phyloP scores from a whole-genome alignment of 352 stramenopile genomes.

The Globisporangium sylvaticum region DNA sequence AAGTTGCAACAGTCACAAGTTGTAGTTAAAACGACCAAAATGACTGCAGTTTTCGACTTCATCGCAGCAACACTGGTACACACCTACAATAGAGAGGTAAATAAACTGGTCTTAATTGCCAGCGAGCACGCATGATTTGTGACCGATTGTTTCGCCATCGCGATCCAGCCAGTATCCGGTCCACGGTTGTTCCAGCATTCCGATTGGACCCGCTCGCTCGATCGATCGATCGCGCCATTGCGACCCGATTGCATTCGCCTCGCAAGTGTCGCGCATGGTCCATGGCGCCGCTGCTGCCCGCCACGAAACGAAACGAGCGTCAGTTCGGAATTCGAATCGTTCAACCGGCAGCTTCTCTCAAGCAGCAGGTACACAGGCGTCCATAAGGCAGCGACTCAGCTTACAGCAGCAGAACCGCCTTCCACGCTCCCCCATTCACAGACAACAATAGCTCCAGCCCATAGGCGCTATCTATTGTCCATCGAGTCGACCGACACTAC shows the following conservation, averaged over 20 bases:
- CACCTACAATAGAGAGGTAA: not conserved
- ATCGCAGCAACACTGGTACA: not conserved
- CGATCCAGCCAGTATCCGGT: not conserved
- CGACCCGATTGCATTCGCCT: slow-evolving; percentile 1
- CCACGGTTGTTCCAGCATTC: not conserved
- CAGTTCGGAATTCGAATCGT: slow-evolving; percentile 13
- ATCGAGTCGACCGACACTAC: not conserved
- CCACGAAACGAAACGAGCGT: not conserved
- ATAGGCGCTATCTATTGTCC: not conserved
- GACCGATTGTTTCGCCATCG: not conserved
- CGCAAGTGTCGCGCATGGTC: not conserved
- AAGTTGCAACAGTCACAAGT: not conserved
- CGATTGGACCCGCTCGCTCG: slow-evolving; percentile 4
- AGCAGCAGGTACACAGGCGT: not conserved
- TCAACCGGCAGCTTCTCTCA: not conserved
- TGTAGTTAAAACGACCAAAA: not conserved
- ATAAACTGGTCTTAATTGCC: not conserved
- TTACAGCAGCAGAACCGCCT: not conserved
- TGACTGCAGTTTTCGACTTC: not conserved
- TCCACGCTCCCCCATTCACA: not conserved
- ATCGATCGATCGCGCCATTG: not conserved
- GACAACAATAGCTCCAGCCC: not conserved
- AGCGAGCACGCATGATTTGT: slow-evolving; percentile 5
- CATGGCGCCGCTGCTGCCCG: not conserved
- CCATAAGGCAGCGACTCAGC: not conserved